These are phyloP conservation scores for Hypericum perforatum DNA, from an alignment of 345 rosid genomes.

Conservation along the genomic window DNA sequence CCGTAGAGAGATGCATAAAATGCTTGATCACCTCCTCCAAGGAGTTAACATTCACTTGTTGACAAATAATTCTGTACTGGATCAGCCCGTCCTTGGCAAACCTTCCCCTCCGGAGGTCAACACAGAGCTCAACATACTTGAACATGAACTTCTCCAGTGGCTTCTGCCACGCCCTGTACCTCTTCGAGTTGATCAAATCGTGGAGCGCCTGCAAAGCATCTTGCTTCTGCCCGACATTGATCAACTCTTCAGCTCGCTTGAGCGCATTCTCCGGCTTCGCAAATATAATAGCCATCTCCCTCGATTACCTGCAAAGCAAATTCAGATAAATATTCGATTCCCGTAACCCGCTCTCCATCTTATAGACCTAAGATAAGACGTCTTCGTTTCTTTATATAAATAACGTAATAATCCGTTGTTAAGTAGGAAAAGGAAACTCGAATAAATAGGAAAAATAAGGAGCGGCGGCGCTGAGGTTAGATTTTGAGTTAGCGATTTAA, in stretches of 20 bases:
- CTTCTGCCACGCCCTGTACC: slow-evolving; percentile 94
- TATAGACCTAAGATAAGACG: too few relatives aligned
- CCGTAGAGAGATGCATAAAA: slow-evolving; percentile 87
- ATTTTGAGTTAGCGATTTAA: too few relatives aligned
- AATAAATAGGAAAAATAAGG: too few relatives aligned
- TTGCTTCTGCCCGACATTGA: slow-evolving; percentile 97
- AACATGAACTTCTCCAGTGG: slow-evolving; percentile 86
- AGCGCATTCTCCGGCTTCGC: slow-evolving; percentile 87
- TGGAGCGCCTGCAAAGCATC: slow-evolving; percentile 93
- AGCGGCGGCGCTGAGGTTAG: too few relatives aligned
- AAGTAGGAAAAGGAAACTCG: too few relatives aligned
- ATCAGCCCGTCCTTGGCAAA: slow-evolving; percentile 96
- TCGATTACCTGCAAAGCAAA: too few relatives aligned
- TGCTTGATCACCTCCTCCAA: slow-evolving; percentile 99
- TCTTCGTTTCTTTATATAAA: too few relatives aligned
- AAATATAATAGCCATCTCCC: slow-evolving; percentile 50
- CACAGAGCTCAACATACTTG: slow-evolving; percentile 93
- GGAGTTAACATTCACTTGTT: slow-evolving; percentile 87
- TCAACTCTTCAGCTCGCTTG: slow-evolving; percentile 90
- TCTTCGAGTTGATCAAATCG: slow-evolving; percentile 79
- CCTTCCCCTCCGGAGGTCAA: slow-evolving; percentile 81
- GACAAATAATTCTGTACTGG: slow-evolving; percentile 89
- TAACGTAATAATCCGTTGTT: too few relatives aligned
- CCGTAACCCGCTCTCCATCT: too few relatives aligned
- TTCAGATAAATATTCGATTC: too few relatives aligned